These are phyloP conservation scores for Musa itinerans DNA, from an alignment of 176 grass and related monocot species.

Conservation along the genomic window DNA sequence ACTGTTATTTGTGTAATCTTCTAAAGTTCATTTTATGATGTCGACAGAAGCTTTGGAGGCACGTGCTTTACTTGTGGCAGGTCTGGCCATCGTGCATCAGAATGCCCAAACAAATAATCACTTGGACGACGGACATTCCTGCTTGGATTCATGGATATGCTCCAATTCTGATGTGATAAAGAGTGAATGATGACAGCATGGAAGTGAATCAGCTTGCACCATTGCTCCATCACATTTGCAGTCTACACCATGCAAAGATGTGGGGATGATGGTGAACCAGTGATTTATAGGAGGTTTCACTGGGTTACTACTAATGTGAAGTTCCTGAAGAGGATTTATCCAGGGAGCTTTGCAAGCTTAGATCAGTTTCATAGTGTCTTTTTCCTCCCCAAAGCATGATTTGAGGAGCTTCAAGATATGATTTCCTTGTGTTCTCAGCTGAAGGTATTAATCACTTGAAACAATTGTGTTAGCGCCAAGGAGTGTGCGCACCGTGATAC, in stretches of 20 bases:
- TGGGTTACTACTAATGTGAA: background rate
- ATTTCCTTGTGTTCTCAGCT: background rate
- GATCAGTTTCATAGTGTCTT: background rate
- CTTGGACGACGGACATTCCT: background rate
- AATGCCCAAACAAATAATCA: constrained; percentile 82
- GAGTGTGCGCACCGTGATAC: background rate
- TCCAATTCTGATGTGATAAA: background rate
- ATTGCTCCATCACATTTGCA: background rate
- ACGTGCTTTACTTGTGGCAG: constrained; percentile 79
- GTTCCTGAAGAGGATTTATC: background rate
- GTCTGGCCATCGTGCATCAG: constrained; percentile 77
- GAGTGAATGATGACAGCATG: background rate
- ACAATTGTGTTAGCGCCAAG: background rate
- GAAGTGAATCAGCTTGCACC: background rate
- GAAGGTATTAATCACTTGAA: background rate
- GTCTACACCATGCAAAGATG: background rate
- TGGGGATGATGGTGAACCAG: background rate
- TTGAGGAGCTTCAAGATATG: background rate
- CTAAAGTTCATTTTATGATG: background rate
- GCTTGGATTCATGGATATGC: background rate
- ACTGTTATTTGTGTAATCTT: background rate
- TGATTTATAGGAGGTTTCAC: background rate
- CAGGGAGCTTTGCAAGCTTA: background rate
- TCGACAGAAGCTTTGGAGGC: constrained; percentile 68
- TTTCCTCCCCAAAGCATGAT: background rate